These are phyloP conservation scores for Saturnispora gosingensis DNA, from an alignment of 805 yeast genomes.

Conservation along the genomic window DNA sequence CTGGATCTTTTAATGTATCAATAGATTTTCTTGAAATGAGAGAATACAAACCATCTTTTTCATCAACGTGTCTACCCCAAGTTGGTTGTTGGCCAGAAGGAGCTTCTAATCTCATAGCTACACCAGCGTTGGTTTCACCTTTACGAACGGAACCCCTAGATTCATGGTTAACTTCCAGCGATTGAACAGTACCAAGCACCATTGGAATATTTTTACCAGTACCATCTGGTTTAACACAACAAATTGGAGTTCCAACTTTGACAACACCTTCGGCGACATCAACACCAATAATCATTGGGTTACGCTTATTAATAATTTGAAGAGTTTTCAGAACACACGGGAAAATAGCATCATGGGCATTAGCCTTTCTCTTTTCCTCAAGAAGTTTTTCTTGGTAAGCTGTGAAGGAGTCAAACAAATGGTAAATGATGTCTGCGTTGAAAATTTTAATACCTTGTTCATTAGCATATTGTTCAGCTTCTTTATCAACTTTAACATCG, in stretches of 20 bases:
- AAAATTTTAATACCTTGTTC: conserved; percentile 88
- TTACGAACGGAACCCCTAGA: conserved; percentile 71
- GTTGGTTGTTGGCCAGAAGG: conserved; percentile 90
- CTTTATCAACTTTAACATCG: conserved; percentile 94
- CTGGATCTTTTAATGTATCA: conserved; percentile 96
- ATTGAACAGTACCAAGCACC: conserved; percentile 78
- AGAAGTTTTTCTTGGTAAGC: conserved; percentile 82
- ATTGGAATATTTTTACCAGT: conserved; percentile 65
- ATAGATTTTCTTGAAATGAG: conserved; percentile 81
- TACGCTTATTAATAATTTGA: conserved; percentile 95
- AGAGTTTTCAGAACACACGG: conserved; percentile 93
- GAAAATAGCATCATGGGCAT: conserved; percentile 80
- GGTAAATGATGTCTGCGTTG: conserved; percentile 95
- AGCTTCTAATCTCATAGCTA: conserved; percentile 93
- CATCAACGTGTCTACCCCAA: conserved; percentile 99
- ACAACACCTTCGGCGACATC: conserved; percentile 90
- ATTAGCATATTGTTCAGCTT: conserved; percentile 95
- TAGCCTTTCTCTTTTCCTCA: conserved; percentile 85
- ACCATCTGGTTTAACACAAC: conserved; percentile 79
- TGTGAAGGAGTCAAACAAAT: conserved; percentile 88
- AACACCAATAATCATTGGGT: conserved; percentile 99
- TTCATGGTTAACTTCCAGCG: conserved; percentile 95
- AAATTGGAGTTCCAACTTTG: conserved; percentile 88
- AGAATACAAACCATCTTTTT: conserved; percentile 84
- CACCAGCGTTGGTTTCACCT: conserved; percentile 97